Percentiles rank a stretch among this genome's conserved stretches.
phyloP scores from a whole-genome alignment of 805 yeast genomes.

The Blastobotrys peoriensis region DNA sequence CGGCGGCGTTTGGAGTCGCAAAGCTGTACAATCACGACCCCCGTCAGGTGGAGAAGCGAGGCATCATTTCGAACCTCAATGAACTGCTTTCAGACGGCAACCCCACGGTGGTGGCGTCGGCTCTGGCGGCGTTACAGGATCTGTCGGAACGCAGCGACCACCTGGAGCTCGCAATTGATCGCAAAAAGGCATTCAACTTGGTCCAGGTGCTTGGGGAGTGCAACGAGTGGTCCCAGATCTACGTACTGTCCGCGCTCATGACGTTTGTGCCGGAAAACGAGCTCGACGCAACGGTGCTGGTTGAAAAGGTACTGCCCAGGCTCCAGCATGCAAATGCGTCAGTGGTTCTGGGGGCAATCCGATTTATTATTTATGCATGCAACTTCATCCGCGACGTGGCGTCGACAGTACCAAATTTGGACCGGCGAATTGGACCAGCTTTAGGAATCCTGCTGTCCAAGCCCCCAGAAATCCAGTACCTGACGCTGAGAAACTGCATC shows the following conservation, averaged over 20 bases:
- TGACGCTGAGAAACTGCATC: slow-evolving; percentile 75
- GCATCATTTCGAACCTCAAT: slow-evolving; percentile 46
- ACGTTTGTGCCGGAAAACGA: slow-evolving; percentile 63
- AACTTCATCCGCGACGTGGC: slow-evolving; percentile 62
- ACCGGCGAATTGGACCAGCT: slow-evolving; percentile 60
- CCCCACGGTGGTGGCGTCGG: slow-evolving; percentile 61
- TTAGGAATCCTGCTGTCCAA: slow-evolving; percentile 63
- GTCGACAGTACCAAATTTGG: slow-evolving; percentile 47
- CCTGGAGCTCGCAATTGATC: slow-evolving; percentile 49
- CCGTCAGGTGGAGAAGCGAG: slow-evolving; percentile 36
- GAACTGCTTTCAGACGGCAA: slow-evolving; percentile 49
- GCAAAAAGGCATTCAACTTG: slow-evolving; percentile 39
- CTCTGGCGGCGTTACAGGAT: slow-evolving; percentile 59
- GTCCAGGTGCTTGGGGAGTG: slow-evolving; percentile 37
- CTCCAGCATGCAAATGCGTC: slow-evolving; percentile 76
- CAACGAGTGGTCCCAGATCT: slow-evolving; percentile 65
- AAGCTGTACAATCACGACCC: slow-evolving; percentile 56
- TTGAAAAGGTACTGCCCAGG: slow-evolving; percentile 61
- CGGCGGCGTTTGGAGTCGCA: slow-evolving; percentile 66
- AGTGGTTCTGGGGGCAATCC: slow-evolving; percentile 71
- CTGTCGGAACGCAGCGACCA: slow-evolving; percentile 53
- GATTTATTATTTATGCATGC: slow-evolving; percentile 62
- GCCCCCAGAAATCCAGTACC: slow-evolving; percentile 77
- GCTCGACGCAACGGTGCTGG: slow-evolving; percentile 58
- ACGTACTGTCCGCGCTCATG: slow-evolving; percentile 59